Conservation (phyloP, 2,329 filamentous ascomycete species). For the Bertia moriformis region DNA sequence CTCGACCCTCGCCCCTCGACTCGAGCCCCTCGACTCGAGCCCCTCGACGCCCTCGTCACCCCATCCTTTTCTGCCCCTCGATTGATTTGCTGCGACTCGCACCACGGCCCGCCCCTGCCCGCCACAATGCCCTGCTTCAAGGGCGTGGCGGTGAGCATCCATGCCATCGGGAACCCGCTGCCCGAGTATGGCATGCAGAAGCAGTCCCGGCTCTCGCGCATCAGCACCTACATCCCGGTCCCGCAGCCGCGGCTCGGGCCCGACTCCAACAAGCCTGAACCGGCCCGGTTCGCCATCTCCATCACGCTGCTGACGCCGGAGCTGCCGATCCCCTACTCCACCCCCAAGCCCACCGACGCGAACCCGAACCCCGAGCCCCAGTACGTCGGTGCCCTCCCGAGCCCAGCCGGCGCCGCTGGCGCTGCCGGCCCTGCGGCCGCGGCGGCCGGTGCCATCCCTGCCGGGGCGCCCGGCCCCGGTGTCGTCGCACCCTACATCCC, state of each 20-base stretch:
- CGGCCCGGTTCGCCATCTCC: constrained; percentile 92
- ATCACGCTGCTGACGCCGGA: constrained; percentile 87
- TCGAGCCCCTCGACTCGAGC: too few relatives aligned
- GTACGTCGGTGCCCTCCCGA: constrained; percentile 59
- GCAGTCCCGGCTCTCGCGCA: constrained; percentile 76
- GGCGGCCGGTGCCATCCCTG: constrained; percentile 29
- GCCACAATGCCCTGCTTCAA: constrained; percentile 99
- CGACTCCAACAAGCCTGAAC: constrained; percentile 64
- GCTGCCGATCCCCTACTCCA: constrained; percentile 81
- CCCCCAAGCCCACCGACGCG: constrained; percentile 61
- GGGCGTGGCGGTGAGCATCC: constrained; percentile 95
- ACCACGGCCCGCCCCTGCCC: too few relatives aligned
- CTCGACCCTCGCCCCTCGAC: too few relatives aligned
- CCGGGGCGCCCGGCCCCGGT: constrained; percentile 30
- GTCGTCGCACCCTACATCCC: constrained; percentile 74
- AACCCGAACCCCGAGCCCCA: constrained; percentile 73
- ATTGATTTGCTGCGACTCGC: too few relatives aligned
- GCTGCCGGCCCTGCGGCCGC: constrained; percentile 35
- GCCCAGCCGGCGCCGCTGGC: constrained; percentile 30
- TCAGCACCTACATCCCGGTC: constrained; percentile 94
- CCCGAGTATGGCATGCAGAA: constrained; percentile 90
- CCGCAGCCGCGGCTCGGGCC: constrained; percentile 68
- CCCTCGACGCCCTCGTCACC: too few relatives aligned
- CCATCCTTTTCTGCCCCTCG: too few relatives aligned
- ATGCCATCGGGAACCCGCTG: constrained; percentile 66